A percentile compares a stretch with the other conserved stretches of the same genome.
phyloP scores from a whole-genome alignment of 257 asterid genomes.

The Nemophila menziesii region DNA sequence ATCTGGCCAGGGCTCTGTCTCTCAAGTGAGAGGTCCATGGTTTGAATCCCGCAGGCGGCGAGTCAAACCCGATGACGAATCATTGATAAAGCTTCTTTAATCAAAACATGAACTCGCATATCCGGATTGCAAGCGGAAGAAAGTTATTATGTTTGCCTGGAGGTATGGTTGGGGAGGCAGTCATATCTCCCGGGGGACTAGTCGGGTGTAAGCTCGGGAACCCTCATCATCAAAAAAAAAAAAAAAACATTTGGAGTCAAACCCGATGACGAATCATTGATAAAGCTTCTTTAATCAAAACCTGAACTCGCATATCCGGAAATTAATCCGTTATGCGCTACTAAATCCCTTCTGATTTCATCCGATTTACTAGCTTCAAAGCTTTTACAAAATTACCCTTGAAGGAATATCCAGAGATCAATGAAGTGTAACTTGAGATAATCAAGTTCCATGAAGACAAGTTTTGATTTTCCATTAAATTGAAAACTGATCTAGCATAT shows the following conservation, averaged over 20 bases:
- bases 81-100: slow-evolving; percentile 34
- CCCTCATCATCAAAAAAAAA: too few relatives aligned
- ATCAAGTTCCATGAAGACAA: slow-evolving; percentile 48
- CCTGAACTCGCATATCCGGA: slow-evolving; percentile 44
- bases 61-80: too few relatives aligned
- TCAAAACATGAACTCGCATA: slow-evolving; percentile 27
- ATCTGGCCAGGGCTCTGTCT: too few relatives aligned
- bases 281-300: slow-evolving; percentile 33
- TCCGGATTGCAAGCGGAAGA: too few relatives aligned
- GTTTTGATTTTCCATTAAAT: slow-evolving; percentile 24
- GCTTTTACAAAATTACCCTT: slow-evolving; percentile 35
- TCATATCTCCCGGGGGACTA: too few relatives aligned
- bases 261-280: slow-evolving; percentile 21
- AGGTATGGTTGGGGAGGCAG: too few relatives aligned
- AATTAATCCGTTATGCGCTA: slow-evolving; percentile 45
- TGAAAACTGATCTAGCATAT: slow-evolving; percentile 32
- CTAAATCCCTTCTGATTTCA: slow-evolving; percentile 37
- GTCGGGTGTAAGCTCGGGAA: too few relatives aligned
- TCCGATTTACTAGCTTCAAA: slow-evolving; percentile 24
- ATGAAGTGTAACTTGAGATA: too few relatives aligned
- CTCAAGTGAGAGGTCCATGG: too few relatives aligned
- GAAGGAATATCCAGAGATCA: slow-evolving; percentile 44
- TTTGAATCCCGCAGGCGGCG: too few relatives aligned
- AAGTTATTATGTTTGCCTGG: too few relatives aligned
- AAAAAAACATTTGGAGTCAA: too few relatives aligned